phyloP scores from a whole-genome alignment of 2,329 filamentous ascomycete genomes.

The Apiospora arundinis region DNA sequence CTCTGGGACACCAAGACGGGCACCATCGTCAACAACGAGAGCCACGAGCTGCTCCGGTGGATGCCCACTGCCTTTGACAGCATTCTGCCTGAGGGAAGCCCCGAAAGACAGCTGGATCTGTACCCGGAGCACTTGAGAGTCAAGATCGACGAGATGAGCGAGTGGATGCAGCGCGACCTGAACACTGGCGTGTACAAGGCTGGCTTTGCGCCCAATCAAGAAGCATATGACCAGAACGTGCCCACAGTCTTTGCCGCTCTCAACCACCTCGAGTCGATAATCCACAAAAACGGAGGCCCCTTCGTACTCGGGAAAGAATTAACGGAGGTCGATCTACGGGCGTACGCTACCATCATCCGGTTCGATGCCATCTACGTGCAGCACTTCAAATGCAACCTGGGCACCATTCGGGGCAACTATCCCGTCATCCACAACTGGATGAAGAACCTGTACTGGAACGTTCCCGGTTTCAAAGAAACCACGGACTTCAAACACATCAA shows the following conservation, averaged over 20 bases:
- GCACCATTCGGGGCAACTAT: constrained; percentile 65
- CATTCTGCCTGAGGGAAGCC: constrained; percentile 47
- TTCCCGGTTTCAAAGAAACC: constrained; percentile 59
- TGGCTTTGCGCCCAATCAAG: constrained; percentile 63
- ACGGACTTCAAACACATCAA: constrained; percentile 73
- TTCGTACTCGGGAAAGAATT: constrained; percentile 61
- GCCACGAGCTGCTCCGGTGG: constrained; percentile 62
- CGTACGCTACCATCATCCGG: constrained; percentile 63
- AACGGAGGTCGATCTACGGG: constrained; percentile 65
- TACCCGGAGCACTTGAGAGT: constrained; percentile 56
- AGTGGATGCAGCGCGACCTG: constrained; percentile 62
- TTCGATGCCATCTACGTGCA: constrained; percentile 68
- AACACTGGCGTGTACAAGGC: constrained; percentile 68
- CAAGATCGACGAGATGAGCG: constrained; percentile 58
- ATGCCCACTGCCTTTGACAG: constrained; percentile 62
- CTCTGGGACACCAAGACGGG: constrained; percentile 66
- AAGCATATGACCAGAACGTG: constrained; percentile 60
- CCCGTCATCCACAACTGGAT: constrained; percentile 67
- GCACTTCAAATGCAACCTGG: constrained; percentile 71
- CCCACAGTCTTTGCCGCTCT: constrained; percentile 63
- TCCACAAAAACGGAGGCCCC: constrained; percentile 47
- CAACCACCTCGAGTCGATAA: constrained; percentile 61
- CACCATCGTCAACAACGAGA: constrained; percentile 68
- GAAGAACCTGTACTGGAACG: constrained; percentile 63
- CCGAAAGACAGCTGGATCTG: constrained; percentile 50